Evolutionary conservation across 1,139 yeast genomes (phyloP).

Genomic region (Protomyces lactucae-debilis): DNA sequence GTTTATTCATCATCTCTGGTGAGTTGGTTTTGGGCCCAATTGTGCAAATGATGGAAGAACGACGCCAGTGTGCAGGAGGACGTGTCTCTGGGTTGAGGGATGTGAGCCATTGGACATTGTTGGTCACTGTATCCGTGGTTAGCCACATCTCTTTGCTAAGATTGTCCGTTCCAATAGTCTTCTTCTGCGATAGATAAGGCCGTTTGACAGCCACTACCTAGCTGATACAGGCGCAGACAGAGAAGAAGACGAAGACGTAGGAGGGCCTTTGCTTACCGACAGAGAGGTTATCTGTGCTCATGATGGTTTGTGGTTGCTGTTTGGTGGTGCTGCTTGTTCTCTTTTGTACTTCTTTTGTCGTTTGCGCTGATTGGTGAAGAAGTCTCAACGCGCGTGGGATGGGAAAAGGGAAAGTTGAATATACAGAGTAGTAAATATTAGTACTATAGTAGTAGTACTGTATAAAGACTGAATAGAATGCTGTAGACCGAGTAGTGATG

Average conservation of each 20-base stretch:
- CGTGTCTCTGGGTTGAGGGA: slow-evolving; percentile 68
- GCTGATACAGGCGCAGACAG: background rate
- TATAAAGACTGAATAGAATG: background rate
- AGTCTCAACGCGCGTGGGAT: too few species aligned
- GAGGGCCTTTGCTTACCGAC: background rate
- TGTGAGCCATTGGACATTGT: slow-evolving; percentile 66
- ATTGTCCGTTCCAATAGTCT: too few species aligned
- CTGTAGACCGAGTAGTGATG: background rate
- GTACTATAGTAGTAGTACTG: background rate
- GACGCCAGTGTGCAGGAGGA: slow-evolving; percentile 82
- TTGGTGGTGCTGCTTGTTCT: too few species aligned
- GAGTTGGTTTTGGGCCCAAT: slow-evolving; percentile 96
- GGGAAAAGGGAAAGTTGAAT: too few species aligned
- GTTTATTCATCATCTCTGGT: slow-evolving; percentile 74
- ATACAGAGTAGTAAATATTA: background rate
- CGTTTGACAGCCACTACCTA: background rate
- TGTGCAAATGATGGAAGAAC: slow-evolving; percentile 96
- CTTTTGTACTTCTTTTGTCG: too few species aligned
- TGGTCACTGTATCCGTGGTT: slow-evolving; percentile 8
- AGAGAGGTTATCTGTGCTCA: background rate
- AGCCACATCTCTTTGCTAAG: background rate
- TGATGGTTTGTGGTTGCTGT: background rate
- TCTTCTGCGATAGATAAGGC: too few species aligned
- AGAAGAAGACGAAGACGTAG: background rate
- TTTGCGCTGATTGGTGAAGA: too few species aligned